Evolutionary conservation across 2,329 filamentous ascomycete species (phyloP).

Genomic region (Arachnomyces sp.): DNA sequence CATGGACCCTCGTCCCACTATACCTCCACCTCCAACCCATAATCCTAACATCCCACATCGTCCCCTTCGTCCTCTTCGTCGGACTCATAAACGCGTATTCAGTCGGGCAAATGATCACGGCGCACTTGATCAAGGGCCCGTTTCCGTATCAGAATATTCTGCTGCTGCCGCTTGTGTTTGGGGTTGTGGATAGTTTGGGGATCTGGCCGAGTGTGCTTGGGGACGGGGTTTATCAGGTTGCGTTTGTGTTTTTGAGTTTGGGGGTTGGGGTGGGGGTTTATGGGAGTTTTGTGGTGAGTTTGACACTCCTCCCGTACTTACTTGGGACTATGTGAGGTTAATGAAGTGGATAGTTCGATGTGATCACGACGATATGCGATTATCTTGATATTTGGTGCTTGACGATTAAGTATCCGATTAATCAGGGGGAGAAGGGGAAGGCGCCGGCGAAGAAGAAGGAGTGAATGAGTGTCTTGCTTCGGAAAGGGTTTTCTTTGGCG

Average conservation of each 20-base stretch:
- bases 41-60: slow-evolving; percentile 73
- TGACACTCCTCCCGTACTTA: not conserved
- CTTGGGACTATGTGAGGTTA: too few species aligned
- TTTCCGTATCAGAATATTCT: slow-evolving; percentile 92
- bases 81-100: slow-evolving; percentile 90
- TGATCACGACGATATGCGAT: slow-evolving; percentile 96
- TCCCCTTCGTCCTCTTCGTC: slow-evolving; percentile 84
- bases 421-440: slow-evolving; percentile 41
- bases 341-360: too few species aligned
- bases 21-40: slow-evolving; percentile 81
- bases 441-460: not conserved
- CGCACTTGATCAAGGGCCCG: slow-evolving; percentile 76
- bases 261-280: slow-evolving; percentile 85
- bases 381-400: slow-evolving; percentile 98
- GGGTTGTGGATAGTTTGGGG: slow-evolving; percentile 72
- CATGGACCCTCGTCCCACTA: slow-evolving; percentile 67
- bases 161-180: slow-evolving; percentile 66
- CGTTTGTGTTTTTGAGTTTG: slow-evolving; percentile 82
- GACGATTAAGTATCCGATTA: slow-evolving; percentile 85
- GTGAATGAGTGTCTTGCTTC: slow-evolving; percentile 1
- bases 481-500: too few species aligned
- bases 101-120: slow-evolving; percentile 91
- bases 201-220: slow-evolving; percentile 76
- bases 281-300: slow-evolving; percentile 75
- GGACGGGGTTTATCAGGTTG: slow-evolving; percentile 75